Evolutionary conservation across 208 protist species (phyloP), one percentile per base, ranked within the genome.

Genomic region (Leishmania tropica): DNA sequence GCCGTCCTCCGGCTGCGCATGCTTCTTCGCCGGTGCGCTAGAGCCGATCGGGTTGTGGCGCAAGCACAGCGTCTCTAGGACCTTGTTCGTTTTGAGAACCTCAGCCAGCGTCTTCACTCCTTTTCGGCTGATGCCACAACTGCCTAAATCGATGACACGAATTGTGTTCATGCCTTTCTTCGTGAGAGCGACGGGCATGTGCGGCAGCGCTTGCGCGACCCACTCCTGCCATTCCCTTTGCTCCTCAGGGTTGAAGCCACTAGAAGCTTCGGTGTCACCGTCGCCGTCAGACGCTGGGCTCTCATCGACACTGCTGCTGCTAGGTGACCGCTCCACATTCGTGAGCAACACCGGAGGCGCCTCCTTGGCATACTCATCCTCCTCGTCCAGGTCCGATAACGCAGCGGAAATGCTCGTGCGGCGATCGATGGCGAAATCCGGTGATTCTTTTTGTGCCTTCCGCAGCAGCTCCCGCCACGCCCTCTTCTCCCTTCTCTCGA

Each of bases 11-110:
- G 54, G 37, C 21, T 75, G n/a, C 40, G 81, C 77, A 40, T 51
- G 53, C 31, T 58, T 78, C 56, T 79, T 79, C 48, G 7, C 56
- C 19, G 75, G 56, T 51, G 75, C 78, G 42, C 71, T 75, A 54
- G 89, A 89, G 15, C 83, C 90, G 76, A 96, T 88, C n/a, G 71
- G 83, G 78, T 97, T 97, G 76, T 94, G 87, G 1, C 93, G 84
- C 68, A 97, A 76, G 31, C 92, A 81, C n/a, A 97, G 83, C 62
- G 86, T 84, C 80, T 90, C 85, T 35, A 97, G 78, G 13, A 88
- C 85, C 45, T 75, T 85, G 81, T 96, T 96, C 40, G 81, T 83
- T 51, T 54, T n/a, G 47, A 97, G 85, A 4, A 83, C 78, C 21
- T 83, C 80, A 24, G 89, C 86, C 37, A 97, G 83, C n/a, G 81